Base-by-base conservation (phyloP, 352 stramenopile genomes). In the Phytophthora sp. region DNA sequence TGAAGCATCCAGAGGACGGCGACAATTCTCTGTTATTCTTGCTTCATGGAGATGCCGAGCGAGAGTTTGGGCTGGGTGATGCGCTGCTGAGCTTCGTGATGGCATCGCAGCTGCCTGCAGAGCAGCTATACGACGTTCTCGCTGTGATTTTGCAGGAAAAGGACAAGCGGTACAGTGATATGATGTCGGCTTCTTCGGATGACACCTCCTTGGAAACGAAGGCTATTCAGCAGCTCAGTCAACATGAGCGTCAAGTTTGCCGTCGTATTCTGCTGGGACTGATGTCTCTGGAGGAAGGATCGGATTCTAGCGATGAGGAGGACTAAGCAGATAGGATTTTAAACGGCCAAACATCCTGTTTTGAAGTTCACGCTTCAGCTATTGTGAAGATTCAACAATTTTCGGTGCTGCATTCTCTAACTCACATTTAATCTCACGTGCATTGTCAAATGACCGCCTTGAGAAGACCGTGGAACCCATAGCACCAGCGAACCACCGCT, bases 41-140 rank as follows among this genome's bases (percentile, higher is more conserved):
- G 23, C 59, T 92, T 10, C 68, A 89, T 34, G 74, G 69, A 26
- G 64, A 88, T 31, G 70, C 63, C n/a, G 45, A 69, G 10, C 55
- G 61, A 20, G 79, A 91, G 46, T 92, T 88, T 35, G 84, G 84
- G 7, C 77, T 92, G 13, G 66, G 65, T 15, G 81, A 91, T n/a
- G 72, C 71, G 30, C 55, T 92, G 55, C 63, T 89, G 58, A 79
- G 63, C 42, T 92, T 87, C 57, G 77, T 92, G 15, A 74, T 89
- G 50, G 74, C 70, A 15, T 69, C 77, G 13, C 54, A 72, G 20
- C 58, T 89, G 23, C 73, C 84, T 6, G 60, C 72, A n/a, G 84
- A 91, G 6, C 62, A 72, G 28, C 75, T 92, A 44, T 81, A 92
- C 55, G 84, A 92, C 34, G 84, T 74, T 15, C 59, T 92, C 38